A percentile compares a stretch with the other conserved stretches of the same genome.
These are phyloP conservation scores for Rhizopus delemar DNA, from an alignment of 371 early-diverging fungal genomes.

Conservation along the genomic window DNA sequence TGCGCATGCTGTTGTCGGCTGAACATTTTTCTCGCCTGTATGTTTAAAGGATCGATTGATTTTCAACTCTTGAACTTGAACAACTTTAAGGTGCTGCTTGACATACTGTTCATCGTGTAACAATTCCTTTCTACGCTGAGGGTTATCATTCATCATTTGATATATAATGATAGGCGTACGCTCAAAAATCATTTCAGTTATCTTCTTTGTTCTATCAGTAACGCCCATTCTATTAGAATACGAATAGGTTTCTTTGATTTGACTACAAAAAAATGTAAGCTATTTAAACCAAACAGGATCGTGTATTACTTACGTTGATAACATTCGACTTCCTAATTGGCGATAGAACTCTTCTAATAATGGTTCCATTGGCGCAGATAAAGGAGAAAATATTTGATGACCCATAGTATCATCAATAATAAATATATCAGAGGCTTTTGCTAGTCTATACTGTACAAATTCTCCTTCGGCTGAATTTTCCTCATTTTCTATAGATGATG, in stretches of 20 bases:
- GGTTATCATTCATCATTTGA: slow-evolving; percentile 72
- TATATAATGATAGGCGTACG: slow-evolving; percentile 69
- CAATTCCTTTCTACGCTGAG: slow-evolving; percentile 53
- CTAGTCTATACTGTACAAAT: slow-evolving; percentile 65
- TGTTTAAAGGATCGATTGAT: slow-evolving; percentile 67
- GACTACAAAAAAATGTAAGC: slow-evolving; percentile 21
- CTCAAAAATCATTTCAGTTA: slow-evolving; percentile 71
- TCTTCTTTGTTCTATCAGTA: slow-evolving; percentile 52
- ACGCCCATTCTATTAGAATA: slow-evolving; percentile 51
- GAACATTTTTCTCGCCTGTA: slow-evolving; percentile 52
- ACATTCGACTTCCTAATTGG: slow-evolving; percentile 69
- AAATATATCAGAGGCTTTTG: slow-evolving; percentile 71
- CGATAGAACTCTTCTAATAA: slow-evolving; percentile 69
- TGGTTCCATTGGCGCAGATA: slow-evolving; percentile 68
- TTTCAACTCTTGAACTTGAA: slow-evolving; percentile 58
- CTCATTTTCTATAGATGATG: slow-evolving; percentile 10
- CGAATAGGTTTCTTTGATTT: slow-evolving; percentile 51
- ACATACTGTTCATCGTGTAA: slow-evolving; percentile 53
- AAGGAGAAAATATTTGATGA: slow-evolving; percentile 75
- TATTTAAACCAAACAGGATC: not conserved
- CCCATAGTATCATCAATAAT: slow-evolving; percentile 80
- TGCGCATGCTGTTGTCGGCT: slow-evolving; percentile 72
- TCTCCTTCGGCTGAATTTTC: slow-evolving; percentile 34
- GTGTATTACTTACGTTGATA: slow-evolving; percentile 59
- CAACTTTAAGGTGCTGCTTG: slow-evolving; percentile 52